Conservation (phyloP, 768 basidiomycete genomes). For the Sarcodon sp. region DNA sequence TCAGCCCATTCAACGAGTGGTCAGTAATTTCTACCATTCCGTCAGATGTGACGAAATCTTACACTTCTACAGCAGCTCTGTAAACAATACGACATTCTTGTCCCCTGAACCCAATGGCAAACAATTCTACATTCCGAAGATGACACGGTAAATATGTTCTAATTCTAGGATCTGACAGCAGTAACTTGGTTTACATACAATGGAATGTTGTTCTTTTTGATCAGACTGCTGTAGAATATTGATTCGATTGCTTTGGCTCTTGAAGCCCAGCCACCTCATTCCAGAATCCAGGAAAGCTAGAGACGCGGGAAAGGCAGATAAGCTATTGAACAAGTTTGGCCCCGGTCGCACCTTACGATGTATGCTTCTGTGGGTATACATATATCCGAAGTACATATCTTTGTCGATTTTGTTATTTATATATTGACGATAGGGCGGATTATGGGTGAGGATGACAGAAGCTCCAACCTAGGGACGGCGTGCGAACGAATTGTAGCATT, state of each 20-base stretch:
- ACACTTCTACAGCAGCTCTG: conserved; percentile 9
- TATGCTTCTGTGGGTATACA: conserved; percentile 24
- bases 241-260: conserved; percentile 25
- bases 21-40: conserved; percentile 10
- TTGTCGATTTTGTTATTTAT: neutral
- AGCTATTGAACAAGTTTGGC: neutral
- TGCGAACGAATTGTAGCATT: neutral
- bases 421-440: conserved; percentile 21
- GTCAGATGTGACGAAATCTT: no score
- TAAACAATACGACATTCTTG: conserved; percentile 7
- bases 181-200: conserved; percentile 35
- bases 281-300: conserved; percentile 5
- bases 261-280: conserved; percentile 18
- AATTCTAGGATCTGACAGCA: neutral
- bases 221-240: conserved; percentile 38
- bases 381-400: neutral
- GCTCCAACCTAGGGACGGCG: conserved; percentile 5
- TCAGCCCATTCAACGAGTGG: conserved; percentile 21
- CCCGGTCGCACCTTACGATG: neutral
- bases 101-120: conserved; percentile 6
- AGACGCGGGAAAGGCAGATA: neutral
- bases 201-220: conserved; percentile 39
- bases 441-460: conserved; percentile 31
- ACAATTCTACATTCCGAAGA: conserved; percentile 15
- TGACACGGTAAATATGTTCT: conserved; percentile 9